Conservation (phyloP, 441 rosid species). For the Adansonia grandidieri region DNA sequence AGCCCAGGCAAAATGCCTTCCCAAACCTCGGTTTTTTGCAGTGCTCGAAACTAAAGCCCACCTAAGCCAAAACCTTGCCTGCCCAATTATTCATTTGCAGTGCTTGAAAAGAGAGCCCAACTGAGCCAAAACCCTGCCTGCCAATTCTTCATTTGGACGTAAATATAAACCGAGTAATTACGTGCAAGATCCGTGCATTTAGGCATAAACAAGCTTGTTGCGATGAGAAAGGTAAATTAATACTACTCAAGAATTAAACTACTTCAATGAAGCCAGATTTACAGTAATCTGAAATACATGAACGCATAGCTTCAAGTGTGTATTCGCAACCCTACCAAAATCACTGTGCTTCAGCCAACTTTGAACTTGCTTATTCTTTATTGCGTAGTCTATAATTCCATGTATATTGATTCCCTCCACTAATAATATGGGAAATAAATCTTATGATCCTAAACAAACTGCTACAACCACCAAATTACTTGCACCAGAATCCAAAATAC, state of each 20-base stretch:
- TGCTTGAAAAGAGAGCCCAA: no score
- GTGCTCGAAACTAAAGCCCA: no score
- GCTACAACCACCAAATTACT: slow-evolving; percentile 7
- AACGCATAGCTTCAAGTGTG: slow-evolving; percentile 20
- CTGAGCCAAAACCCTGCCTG: background rate
- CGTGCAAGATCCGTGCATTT: background rate
- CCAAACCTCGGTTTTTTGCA: no score
- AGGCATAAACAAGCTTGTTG: background rate
- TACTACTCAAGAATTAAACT: background rate
- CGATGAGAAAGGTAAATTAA: no score
- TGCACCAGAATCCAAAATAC: background rate
- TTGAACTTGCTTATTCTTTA: background rate
- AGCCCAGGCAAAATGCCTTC: no score
- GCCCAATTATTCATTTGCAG: no score
- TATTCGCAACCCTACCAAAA: background rate
- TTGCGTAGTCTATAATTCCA: slow-evolving; percentile 8
- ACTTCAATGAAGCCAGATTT: background rate
- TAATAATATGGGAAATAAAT: slow-evolving; percentile 14
- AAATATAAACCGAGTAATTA: no score
- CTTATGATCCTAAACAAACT: slow-evolving; percentile 16
- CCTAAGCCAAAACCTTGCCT: no score
- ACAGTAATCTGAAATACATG: no score
- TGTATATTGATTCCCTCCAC: slow-evolving; percentile 6
- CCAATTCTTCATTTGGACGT: no score
- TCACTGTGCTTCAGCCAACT: slow-evolving; percentile 3